Evolutionary conservation across 352 stramenopile species (phyloP).

Genomic region (Porosira glacialis): DNA sequence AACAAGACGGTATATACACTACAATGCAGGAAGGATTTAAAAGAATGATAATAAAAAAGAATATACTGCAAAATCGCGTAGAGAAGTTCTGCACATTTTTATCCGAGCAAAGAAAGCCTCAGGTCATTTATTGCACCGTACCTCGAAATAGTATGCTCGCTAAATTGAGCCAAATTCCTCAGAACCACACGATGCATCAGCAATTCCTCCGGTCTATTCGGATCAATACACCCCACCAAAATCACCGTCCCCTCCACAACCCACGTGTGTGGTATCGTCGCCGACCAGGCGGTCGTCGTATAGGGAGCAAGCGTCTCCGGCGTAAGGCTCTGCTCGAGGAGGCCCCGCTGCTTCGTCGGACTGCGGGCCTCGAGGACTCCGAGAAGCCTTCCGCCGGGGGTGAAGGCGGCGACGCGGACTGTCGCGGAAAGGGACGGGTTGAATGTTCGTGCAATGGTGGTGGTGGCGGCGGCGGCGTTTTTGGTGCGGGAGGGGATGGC

Average conservation of each 20-base stretch:
- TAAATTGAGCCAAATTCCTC: constrained; percentile 9
- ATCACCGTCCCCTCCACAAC: constrained; percentile 31
- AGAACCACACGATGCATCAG: constrained; percentile 21
- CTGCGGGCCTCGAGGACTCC: constrained; percentile 24
- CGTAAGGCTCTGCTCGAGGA: constrained; percentile 23
- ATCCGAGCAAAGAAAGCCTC: too few species aligned
- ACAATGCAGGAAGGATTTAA: not conserved
- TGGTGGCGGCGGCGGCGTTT: too few species aligned
- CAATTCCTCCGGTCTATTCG: constrained; percentile 6
- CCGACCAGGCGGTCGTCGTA: constrained; percentile 17
- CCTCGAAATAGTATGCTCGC: too few species aligned
- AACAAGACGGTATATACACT: not conserved
- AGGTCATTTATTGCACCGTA: too few species aligned
- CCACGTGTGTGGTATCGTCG: constrained; percentile 26
- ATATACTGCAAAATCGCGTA: constrained; percentile 8
- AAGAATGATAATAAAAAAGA: not conserved
- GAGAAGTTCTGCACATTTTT: constrained; percentile 35
- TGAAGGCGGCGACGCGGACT: constrained; percentile 26
- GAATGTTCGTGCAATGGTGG: constrained; percentile 8
- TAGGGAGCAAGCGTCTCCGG: constrained; percentile 13
- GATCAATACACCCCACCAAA: constrained; percentile 25
- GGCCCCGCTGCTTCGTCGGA: constrained; percentile 22
- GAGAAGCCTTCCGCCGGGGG: constrained; percentile 13
- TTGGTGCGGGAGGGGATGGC: not conserved
- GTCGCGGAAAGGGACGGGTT: constrained; percentile 6